Base-by-base conservation (phyloP, 345 rosid species). In the Eucalyptus dawsonii region DNA sequence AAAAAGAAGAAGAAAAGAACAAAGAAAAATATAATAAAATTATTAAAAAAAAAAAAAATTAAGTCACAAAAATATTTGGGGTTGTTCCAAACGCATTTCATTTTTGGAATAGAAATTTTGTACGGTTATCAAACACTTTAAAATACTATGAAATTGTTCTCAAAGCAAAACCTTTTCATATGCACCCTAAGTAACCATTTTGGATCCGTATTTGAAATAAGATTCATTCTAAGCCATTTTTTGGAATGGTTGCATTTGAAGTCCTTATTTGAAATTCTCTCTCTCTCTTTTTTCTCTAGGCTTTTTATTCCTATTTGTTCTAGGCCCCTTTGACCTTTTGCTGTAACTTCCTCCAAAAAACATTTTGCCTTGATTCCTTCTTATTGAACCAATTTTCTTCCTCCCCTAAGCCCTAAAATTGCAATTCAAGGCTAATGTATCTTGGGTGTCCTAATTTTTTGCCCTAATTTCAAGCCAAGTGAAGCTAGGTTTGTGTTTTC, bases 41-140 rank as follows among this genome's bases (percentile, higher is more conserved):
- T 53, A 19, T 53, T 53, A 8, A 53, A 8, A 53, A 19, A 19
- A 0, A 19, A 53, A 17, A 7, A 53, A 53, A 53, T 53, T 53
- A 53, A 19, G 4, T 53, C 25, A 19, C 24, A 53, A 19, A 53
- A 19, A 53, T 53, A 53, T 53, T 19, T 53, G 11, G 24, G 58
- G 1, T 53, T 0, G 2, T 53, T 2, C 25, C 1, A 53, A 53
- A 53, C 2, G 2, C 5, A 24, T 56, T 56, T 53, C 0, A 1
- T 53, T 53, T 2, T 19, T 1, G 25, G 11, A 53, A 21, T 53
- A 53, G 0, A 53, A 53, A 53, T 53, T 53, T 53, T 53, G 5
- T 53, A 2, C 4, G 19, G 2, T 53, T 53, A 53, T 4, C 25
- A 19, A 53, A 53, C 11, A 0, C 2, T 53, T 53, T 10, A 53